Conservation (phyloP, 139 green algal species). For the Volvox africanus region DNA sequence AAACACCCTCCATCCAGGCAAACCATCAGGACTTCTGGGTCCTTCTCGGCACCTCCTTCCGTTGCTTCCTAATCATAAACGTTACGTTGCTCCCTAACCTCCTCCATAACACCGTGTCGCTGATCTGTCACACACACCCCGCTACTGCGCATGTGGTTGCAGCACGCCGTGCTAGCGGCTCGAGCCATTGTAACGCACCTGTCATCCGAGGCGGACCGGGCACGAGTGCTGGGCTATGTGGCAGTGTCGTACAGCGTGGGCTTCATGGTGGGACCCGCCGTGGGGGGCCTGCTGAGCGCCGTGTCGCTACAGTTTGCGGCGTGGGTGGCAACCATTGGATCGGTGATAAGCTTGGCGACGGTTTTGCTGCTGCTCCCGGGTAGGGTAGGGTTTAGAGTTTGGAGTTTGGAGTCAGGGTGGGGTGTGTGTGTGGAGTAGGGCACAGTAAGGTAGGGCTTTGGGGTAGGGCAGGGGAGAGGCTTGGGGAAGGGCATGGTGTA, state of each 20-base stretch:
- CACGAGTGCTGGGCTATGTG: conserved; percentile 55
- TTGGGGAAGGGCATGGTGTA: not conserved
- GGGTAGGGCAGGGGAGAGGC: not conserved
- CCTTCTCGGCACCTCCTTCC: no score
- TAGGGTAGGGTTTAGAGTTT: not conserved
- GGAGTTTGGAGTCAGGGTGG: not conserved
- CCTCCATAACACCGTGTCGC: no score
- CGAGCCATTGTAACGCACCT: conserved; percentile 57
- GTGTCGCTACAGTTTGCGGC: conserved; percentile 40
- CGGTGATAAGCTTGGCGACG: conserved; percentile 22
- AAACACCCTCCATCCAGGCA: no score
- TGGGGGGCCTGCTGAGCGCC: conserved; percentile 48
- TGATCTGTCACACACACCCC: no score
- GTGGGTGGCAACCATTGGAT: conserved; percentile 44
- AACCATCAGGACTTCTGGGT: no score
- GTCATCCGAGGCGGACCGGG: conserved; percentile 33
- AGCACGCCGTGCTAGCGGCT: conserved; percentile 63
- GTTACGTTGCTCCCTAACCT: no score
- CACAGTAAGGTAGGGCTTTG: not conserved
- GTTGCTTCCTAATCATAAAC: no score
- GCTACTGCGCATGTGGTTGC: not conserved
- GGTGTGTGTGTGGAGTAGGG: not conserved
- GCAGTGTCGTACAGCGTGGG: conserved; percentile 45
- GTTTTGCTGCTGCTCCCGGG: conserved; percentile 45
- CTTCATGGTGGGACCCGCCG: conserved; percentile 52